Percentiles rank a stretch among this genome's conserved stretches.
Evolutionary conservation across 1,139 yeast genomes (phyloP).

Genomic region (Yamadazyma conglobata): DNA sequence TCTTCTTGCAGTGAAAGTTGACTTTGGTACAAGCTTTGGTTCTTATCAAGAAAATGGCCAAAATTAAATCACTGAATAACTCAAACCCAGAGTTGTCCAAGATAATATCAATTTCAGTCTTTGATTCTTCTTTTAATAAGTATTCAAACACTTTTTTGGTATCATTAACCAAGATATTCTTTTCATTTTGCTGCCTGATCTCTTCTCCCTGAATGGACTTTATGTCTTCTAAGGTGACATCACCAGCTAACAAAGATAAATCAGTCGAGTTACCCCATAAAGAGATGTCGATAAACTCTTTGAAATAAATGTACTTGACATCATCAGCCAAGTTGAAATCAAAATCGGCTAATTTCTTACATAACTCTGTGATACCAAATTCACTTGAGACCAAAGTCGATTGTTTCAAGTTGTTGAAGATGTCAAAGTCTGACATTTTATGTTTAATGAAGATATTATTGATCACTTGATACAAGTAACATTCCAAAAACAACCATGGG

Average conservation of each 20-base stretch:
- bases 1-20: constrained; percentile 80
- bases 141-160: constrained; percentile 62
- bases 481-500: constrained; percentile 89
- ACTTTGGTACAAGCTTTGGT: constrained; percentile 58
- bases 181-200: constrained; percentile 77
- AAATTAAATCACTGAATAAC: constrained; percentile 79
- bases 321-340: constrained; percentile 36
- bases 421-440: constrained; percentile 49
- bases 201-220: constrained; percentile 89
- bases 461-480: constrained; percentile 72
- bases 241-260: constrained; percentile 79
- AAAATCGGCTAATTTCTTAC: constrained; percentile 58
- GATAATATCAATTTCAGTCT: constrained; percentile 70
- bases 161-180: constrained; percentile 79
- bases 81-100: constrained; percentile 96
- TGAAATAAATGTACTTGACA: constrained; percentile 54
- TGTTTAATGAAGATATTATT: constrained; percentile 37
- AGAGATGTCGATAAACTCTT: constrained; percentile 83
- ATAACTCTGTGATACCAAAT: constrained; percentile 77
- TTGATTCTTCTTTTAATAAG: constrained; percentile 17
- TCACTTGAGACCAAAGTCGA: constrained; percentile 73
- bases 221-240: constrained; percentile 76
- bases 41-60: constrained; percentile 74
- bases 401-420: constrained; percentile 67
- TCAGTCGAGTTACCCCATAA: constrained; percentile 99